Evolutionary conservation across 805 yeast genomes (phyloP).

Genomic region (Candida ipomoeae): DNA sequence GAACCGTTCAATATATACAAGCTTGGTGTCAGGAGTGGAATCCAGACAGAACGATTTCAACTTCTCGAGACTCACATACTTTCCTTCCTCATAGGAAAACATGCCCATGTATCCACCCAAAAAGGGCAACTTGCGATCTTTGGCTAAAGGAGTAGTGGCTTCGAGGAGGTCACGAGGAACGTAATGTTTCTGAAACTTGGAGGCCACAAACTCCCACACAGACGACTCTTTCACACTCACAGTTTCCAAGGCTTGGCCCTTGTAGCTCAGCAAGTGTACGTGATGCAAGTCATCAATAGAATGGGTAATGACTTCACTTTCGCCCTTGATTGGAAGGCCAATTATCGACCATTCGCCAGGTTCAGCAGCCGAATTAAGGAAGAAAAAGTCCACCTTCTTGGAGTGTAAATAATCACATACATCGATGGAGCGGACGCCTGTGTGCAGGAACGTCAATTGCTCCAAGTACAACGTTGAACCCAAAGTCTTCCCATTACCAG

Average conservation of each 20-base stretch:
- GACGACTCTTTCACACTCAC: constrained; percentile 13
- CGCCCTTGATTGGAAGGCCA: constrained; percentile 54
- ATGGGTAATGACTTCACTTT: constrained; percentile 54
- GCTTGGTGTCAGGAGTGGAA: constrained; percentile 65
- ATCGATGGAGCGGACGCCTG: constrained; percentile 34
- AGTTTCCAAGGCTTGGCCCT: constrained; percentile 9
- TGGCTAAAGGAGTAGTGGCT: constrained; percentile 13
- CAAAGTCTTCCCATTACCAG: too few relatives aligned
- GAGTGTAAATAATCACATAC: constrained; percentile 47
- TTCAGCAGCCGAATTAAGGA: constrained; percentile 71
- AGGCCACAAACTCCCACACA: constrained; percentile 54
- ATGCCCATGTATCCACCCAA: constrained; percentile 90
- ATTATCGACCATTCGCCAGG: constrained; percentile 90
- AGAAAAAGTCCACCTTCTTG: constrained; percentile 36
- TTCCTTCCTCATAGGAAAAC: constrained; percentile 85
- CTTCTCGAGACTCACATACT: constrained; percentile 32
- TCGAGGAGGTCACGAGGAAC: constrained; percentile 29
- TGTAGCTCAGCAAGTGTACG: constrained; percentile 29
- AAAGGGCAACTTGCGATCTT: constrained; percentile 56
- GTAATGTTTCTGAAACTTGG: constrained; percentile 39
- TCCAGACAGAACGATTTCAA: constrained; percentile 36
- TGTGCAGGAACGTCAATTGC: constrained; percentile 2
- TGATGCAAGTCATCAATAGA: constrained; percentile 43
- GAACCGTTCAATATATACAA: constrained; percentile 65
- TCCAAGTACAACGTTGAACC: constrained; percentile 4